phyloP scores from a whole-genome alignment of 768 basidiomycete genomes.

The Phylloporus sp. region DNA sequence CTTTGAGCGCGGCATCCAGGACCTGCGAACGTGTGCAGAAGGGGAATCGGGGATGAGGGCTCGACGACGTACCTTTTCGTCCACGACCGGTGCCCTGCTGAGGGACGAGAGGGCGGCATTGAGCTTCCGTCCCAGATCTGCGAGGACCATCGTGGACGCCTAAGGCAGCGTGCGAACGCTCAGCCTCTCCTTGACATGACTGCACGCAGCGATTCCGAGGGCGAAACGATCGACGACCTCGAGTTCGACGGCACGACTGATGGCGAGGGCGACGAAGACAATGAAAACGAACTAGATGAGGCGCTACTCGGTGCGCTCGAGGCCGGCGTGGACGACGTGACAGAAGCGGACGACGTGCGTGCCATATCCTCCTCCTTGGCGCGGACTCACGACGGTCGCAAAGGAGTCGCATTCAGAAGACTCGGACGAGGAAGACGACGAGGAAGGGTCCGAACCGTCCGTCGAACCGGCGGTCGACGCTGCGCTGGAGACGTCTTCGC shows the following conservation, averaged over 20 bases:
- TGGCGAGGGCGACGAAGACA: constrained; percentile 42
- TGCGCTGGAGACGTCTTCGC: constrained; percentile 26
- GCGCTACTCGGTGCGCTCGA: constrained; percentile 59
- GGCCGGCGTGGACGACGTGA: constrained; percentile 53
- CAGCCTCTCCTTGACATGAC: constrained; percentile 34
- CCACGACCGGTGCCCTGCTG: constrained; percentile 78
- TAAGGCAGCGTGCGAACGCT: constrained; percentile 29
- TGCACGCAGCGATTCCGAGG: constrained; percentile 58
- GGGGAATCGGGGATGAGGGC: background rate
- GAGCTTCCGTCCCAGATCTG: constrained; percentile 90
- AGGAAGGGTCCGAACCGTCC: constrained; percentile 41
- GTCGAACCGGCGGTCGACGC: constrained; percentile 28
- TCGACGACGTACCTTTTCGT: constrained; percentile 68
- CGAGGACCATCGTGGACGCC: constrained; percentile 75
- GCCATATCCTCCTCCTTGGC: background rate
- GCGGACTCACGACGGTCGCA: constrained; percentile 5
- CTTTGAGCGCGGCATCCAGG: constrained; percentile 90
- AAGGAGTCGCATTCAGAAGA: constrained; percentile 60
- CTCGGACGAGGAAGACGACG: constrained; percentile 53
- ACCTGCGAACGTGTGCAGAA: constrained; percentile 47
- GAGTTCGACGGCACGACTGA: constrained; percentile 48
- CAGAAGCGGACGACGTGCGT: constrained; percentile 70
- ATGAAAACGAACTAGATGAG: constrained; percentile 51
- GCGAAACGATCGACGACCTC: constrained; percentile 55
- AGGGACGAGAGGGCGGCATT: constrained; percentile 91